Percentiles rank a stretch among this genome's conserved stretches.
Conservation (phyloP, 108 stramenopile species). For the Nitzschia inconspicua region DNA sequence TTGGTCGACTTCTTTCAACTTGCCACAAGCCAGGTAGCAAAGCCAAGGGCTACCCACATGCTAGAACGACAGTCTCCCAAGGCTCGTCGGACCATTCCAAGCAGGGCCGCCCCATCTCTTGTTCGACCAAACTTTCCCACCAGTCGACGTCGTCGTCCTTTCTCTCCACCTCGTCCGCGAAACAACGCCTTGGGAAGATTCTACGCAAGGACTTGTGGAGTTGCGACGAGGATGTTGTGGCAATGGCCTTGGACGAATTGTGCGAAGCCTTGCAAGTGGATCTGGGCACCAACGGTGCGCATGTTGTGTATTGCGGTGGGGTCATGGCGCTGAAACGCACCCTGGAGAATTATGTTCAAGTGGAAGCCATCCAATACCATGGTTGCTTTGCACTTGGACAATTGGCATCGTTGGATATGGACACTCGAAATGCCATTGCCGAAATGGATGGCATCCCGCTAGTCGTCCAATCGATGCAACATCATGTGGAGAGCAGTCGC, state of each 20-base stretch:
- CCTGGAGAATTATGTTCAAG: constrained; percentile 28
- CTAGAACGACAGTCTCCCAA: too few species aligned
- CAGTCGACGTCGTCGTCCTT: too few species aligned
- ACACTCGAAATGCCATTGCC: constrained; percentile 27
- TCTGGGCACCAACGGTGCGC: not conserved
- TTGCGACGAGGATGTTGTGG: constrained; percentile 13
- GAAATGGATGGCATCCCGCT: constrained; percentile 41
- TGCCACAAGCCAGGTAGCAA: too few species aligned
- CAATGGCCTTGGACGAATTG: constrained; percentile 14
- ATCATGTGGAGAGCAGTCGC: constrained; percentile 18
- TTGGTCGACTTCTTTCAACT: too few species aligned
- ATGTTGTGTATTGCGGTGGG: constrained; percentile 24
- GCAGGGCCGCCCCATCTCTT: too few species aligned
- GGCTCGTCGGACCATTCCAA: too few species aligned
- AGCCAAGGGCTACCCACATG: too few species aligned
- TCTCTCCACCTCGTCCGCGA: not conserved
- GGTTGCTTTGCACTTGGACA: constrained; percentile 25
- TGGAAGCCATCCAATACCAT: constrained; percentile 20
- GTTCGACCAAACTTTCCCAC: too few species aligned
- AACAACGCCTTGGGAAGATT: constrained; percentile 9
- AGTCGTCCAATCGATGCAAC: constrained; percentile 49
- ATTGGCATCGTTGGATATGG: constrained; percentile 29
- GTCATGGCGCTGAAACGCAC: constrained; percentile 28
- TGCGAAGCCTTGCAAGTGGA: constrained; percentile 10
- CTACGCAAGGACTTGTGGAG: constrained; percentile 37